Percentiles rank a stretch among this genome's conserved stretches.
phyloP scores from a whole-genome alignment of 2,329 filamentous ascomycete genomes.

The Colletotrichum sojae region DNA sequence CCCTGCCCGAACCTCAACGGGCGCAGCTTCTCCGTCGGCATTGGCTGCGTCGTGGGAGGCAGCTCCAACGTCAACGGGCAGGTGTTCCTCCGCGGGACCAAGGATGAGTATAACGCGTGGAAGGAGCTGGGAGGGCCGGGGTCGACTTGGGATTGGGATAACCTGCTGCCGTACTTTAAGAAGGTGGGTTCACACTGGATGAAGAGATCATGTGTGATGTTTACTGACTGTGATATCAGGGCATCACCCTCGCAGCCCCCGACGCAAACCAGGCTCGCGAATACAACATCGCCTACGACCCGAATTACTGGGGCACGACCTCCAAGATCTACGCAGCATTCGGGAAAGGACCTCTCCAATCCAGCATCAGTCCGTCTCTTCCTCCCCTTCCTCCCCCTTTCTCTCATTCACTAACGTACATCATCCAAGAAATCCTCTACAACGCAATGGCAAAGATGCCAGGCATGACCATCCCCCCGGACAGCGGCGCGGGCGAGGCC shows the following conservation, averaged over 20 bases:
- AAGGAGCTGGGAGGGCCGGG: conserved; percentile 59
- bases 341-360: conserved; percentile 36
- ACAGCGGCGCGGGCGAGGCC: conserved; percentile 45
- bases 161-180: conserved; percentile 59
- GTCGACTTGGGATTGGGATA: conserved; percentile 57
- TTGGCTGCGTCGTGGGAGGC: conserved; percentile 55
- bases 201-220: neutral
- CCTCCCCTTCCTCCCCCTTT: neutral
- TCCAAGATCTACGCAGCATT: conserved; percentile 41
- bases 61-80: conserved; percentile 57
- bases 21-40: conserved; percentile 46
- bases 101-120: conserved; percentile 61
- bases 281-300: conserved; percentile 43
- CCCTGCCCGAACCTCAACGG: conserved; percentile 48
- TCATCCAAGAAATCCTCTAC: conserved; percentile 40
- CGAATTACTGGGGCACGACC: conserved; percentile 42
- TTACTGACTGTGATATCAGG: conserved; percentile 4
- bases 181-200: conserved; percentile 49
- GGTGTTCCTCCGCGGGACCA: conserved; percentile 53
- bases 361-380: conserved; percentile 39
- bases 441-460: conserved; percentile 47
- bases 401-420: neutral
- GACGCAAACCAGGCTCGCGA: conserved; percentile 36
- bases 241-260: conserved; percentile 42
- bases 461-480: conserved; percentile 44